Evolutionary conservation across 192 early-diverging fungal species (phyloP), one percentile per base, ranked within the genome.

Genomic region (Linnemannia zychae): DNA sequence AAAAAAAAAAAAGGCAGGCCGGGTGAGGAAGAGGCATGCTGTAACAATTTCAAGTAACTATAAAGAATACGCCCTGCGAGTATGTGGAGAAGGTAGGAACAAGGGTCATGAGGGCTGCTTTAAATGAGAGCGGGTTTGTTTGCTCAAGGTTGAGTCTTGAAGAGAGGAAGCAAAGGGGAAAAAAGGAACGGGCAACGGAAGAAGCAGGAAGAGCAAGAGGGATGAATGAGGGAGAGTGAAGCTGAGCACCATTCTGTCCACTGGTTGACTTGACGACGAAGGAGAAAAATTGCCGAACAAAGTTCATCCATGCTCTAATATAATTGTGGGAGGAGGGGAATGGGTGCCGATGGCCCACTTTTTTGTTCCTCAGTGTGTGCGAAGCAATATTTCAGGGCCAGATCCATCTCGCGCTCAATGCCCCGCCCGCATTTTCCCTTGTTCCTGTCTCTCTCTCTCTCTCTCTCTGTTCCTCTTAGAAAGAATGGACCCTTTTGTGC

Each of bases 131-230:
- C 37, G 40, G 28, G 15, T 12, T 28, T n/a, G n/a, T 7, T 34
- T 1, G n/a, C 24, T 34, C 65, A 15, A 34, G 13, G 15, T 34
- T 60, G n/a, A n/a, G n/a, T n/a, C n/a, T n/a, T n/a, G 22, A 33
- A 40, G 17, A 40, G 20, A 53, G 20, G 24, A 48, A 47, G 24
- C 12, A 18, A 34, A 48, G 65, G 22, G 37, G 34, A 16, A 47
- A 50, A 49, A 73, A 28, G 28, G 75, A 66, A 22, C 38, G 47
- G 65, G 46, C n/a, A 67, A 31, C 40, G 28, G 40, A 31, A 77
- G 20, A 33, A 68, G 34, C 31, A 67, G 47, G 33, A 77, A 77
- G 48, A 77, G 68, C 48, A 68, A 34, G n/a, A 37, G 48, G 52
- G 47, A 33, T n/a, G n/a, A n/a, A 50, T 50, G 33, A 63, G 22